These are phyloP conservation scores for Suhomyces yuchorum DNA, from an alignment of 1,139 yeast genomes.

Conservation along the genomic window DNA sequence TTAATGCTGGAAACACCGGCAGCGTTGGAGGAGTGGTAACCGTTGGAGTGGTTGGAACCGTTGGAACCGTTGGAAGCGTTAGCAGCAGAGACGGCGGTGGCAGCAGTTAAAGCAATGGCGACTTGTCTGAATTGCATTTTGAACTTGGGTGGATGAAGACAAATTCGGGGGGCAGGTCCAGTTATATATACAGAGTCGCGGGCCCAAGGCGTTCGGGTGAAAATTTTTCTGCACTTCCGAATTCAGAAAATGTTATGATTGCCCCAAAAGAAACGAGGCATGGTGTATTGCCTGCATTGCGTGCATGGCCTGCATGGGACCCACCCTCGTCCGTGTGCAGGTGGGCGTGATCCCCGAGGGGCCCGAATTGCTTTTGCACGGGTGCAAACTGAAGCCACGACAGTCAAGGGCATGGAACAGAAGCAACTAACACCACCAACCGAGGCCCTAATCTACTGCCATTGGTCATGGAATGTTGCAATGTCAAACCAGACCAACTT, in stretches of 20 bases:
- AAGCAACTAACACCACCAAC: neutral
- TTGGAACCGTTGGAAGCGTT: slow-evolving; percentile 30
- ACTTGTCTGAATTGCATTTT: slow-evolving; percentile 51
- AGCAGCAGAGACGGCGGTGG: slow-evolving; percentile 47
- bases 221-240: slow-evolving; percentile 13
- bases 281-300: slow-evolving; percentile 8
- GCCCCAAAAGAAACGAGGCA: slow-evolving; percentile 14
- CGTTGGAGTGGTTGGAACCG: slow-evolving; percentile 32
- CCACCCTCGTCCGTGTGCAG: neutral
- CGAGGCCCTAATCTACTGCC: neutral
- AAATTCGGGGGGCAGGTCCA: slow-evolving; percentile 7
- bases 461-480: neutral
- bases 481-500: neutral
- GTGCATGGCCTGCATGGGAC: slow-evolving; percentile 1
- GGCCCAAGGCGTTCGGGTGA: slow-evolving; percentile 10
- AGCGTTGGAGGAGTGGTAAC: slow-evolving; percentile 23
- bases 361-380: neutral
- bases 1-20: slow-evolving; percentile 20
- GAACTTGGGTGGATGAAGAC: slow-evolving; percentile 11
- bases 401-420: neutral
- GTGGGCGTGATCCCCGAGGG: neutral
- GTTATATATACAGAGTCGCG: slow-evolving; percentile 12
- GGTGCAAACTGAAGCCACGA: neutral
- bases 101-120: slow-evolving; percentile 49
- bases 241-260: slow-evolving; percentile 8